Evolutionary conservation across 1,284 basidiomycete genomes (phyloP).

Genomic region (Cronartium ribicola): DNA sequence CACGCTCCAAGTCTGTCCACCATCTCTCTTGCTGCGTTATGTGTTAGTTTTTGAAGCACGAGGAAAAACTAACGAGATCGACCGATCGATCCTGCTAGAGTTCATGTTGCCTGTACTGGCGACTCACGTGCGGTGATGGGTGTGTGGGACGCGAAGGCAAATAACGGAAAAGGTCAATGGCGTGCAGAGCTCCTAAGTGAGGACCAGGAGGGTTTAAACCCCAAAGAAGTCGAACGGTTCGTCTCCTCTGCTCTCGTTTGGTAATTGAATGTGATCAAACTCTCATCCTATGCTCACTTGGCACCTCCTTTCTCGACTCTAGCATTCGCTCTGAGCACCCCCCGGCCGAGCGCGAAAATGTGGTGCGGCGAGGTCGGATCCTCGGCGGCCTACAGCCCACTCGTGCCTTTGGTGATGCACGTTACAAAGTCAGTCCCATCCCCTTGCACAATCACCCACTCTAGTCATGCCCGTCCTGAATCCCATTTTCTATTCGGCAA

Average conservation of each 20-base stretch:
- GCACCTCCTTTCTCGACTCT: not conserved
- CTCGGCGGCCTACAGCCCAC: conserved; percentile 90
- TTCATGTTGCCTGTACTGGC: conserved; percentile 87
- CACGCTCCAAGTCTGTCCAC: conserved; percentile 47
- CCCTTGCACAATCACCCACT: not conserved
- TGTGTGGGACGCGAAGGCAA: conserved; percentile 59
- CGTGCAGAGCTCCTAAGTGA: conserved; percentile 84
- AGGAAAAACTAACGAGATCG: conserved; percentile 23
- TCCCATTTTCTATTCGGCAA: not conserved
- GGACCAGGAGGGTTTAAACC: conserved; percentile 92
- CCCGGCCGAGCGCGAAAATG: conserved; percentile 68
- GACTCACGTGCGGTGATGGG: conserved; percentile 95
- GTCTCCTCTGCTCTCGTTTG: not conserved
- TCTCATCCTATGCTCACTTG: not conserved
- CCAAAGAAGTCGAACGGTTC: conserved; percentile 61
- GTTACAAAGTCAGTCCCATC: conserved; percentile 53
- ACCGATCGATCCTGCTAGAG: conserved; percentile 37
- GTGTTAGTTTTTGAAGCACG: not conserved
- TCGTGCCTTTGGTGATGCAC: conserved; percentile 69
- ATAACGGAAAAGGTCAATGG: conserved; percentile 62
- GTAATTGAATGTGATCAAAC: not conserved
- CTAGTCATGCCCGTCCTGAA: not conserved
- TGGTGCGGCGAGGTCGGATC: conserved; percentile 67
- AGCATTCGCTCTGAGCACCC: conserved; percentile 82
- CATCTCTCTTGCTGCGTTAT: not conserved